Base-by-base conservation (phyloP, 257 asterid genomes). In the Nicotiana sylvestris region DNA sequence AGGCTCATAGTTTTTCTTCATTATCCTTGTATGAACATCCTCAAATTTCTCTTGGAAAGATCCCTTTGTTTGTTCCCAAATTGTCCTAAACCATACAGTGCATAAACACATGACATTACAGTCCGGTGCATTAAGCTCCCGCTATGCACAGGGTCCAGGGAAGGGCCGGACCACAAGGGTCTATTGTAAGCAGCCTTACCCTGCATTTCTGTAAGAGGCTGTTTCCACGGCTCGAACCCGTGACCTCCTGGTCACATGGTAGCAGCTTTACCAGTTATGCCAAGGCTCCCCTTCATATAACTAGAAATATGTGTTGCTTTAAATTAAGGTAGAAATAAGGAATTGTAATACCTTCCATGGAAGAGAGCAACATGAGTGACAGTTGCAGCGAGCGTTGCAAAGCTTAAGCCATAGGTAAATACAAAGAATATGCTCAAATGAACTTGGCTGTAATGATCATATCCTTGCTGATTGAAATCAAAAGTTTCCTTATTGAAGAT, bases 281-380 rank as follows among this genome's bases (percentile, higher is more conserved):
- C 46, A 6, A 37, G 46, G 0, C 2, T 39, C 49, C 49, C 49
- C 10, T 39, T 39, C 76, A 67, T 61, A 21, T 21, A 21, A 21
- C 21, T 21, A 21, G 21, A 21, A 21, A 62, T 51, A 29, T 21
- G n/a, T 21, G 33, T 74, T 74, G 7, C 32, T 49, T 67, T 21
- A 35, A 49, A 70, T 3, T 18, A 16, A 70, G 57, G 51, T 4
- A 37, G 17, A 7, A 85, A 69, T 66, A 30, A 30, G 16, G 61
- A 43, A 64, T 9, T 17, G 5, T 35, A 80, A 67, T 87, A 92
- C 97, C 92, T 87, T 76, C 97, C 95, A 80, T 92, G 85, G 64
- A 92, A 92, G 81, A 92, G 90, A 1, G 89, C 92, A 5, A 90
- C 97, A 55, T 92, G 97, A 5, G 97, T 89, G 1, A 92, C 67